Base-by-base conservation (phyloP, 768 basidiomycete species). In the Butyriboletus loyo region DNA sequence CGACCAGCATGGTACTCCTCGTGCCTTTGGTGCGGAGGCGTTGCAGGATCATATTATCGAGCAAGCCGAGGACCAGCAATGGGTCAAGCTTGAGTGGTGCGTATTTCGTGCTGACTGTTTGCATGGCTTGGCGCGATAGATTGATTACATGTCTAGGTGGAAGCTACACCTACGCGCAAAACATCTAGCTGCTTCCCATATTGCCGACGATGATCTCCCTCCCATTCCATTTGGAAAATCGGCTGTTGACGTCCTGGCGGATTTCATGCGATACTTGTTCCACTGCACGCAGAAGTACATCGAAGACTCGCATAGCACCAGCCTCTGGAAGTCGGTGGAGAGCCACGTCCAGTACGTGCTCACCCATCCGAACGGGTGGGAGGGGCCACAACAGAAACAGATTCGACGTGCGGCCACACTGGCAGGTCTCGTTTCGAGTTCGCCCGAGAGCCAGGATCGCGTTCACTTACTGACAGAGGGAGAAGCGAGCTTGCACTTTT, bases 311-410 rank as follows among this genome's bases (percentile, higher is more conserved):
- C 76, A 79, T 38, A 81, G 83, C 1, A 56, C 35, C 15, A 66
- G 69, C 10, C 56, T 83, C 4, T 83, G 80, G 81, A 62, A 60
- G 8, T 74, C 73, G 7, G 54, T 83, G 7, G 70, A 77, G 55
- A 56, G 66, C 15, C 66, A 55, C 7, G 74, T 80, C 27, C 74
- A 82, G 30, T 81, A 77, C 52, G 72, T 86, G 5, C 72, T 86
- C 15, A 76, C 77, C 1, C 84, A 85, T 56, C 84, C 84, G 5
- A 85, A 85, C 56, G 84, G 81, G 0, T 86, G 84, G 84, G 84
- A 79, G 55, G 81, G 81, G 1, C 66, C 62, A 1, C 84, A 86
- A 58, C 85, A 86, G 55, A 69, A 67, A 22, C 71, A 76, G 58
- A 81, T 86, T 69, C 77, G 84, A 4, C 64, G 65, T 22, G 84